Evolutionary conservation across 192 early-diverging fungal genomes (phyloP), one percentile per base, ranked within the genome.

Genomic region (Coemansia sp.): DNA sequence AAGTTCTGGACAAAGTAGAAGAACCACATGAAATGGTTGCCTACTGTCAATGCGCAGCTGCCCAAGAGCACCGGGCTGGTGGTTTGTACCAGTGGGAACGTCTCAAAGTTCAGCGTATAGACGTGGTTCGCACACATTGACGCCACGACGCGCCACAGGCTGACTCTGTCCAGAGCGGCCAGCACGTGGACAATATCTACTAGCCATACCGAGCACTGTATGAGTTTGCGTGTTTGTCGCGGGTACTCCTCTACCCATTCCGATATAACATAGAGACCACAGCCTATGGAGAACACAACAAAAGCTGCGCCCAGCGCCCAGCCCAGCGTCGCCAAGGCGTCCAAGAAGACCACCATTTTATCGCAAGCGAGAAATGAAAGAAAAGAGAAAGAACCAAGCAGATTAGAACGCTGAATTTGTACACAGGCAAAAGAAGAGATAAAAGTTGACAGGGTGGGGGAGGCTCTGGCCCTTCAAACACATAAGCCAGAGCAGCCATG

Each of bases 11-110:
- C 84, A 72, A 99, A 99, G 69, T 89, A 97, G 61, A 88, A 86
- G 78, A 99, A 99, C 95, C 95, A 99, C 60, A 92, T 53, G 67
- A 95, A 95, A 72, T 99, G 96, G 78, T 96, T 90, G n/a, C 76
- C 69, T 31, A 99, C 68, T 0, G 91, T 92, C 34, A 99, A 72
- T 2, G 83, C 86, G 70, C 93, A 95, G 71, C 93, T 94, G 42
- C 85, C 63, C 13, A 99, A 59, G 65, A 97, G 95, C 14, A 85
- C 82, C 31, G 86, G 63, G 66, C 91, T 89, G 18, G 86, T 78
- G 50, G 95, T 73, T 61, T 84, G 86, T 62, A 97, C 92, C 48
- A 88, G 86, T 28, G 96, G 96, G 69, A 97, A 98, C 31, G 77
- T 89, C 38, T 69, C 51, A 23, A 98, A 82, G 62, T 97, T 87